phyloP scores from a whole-genome alignment of 495 filamentous ascomycete species.

The Neurospora sp. region DNA sequence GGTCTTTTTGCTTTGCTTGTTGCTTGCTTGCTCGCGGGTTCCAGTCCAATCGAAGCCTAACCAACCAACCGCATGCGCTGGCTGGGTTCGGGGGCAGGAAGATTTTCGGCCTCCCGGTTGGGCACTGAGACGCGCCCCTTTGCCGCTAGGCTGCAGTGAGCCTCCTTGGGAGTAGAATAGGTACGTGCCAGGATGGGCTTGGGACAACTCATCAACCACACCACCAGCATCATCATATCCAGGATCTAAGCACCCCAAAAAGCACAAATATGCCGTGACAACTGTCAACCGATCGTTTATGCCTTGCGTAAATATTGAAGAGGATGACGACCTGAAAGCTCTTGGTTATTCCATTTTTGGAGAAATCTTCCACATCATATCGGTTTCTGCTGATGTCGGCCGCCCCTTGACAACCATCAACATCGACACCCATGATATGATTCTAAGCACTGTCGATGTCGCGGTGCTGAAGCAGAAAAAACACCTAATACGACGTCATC shows the following conservation, averaged over 20 bases:
- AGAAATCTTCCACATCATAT: neutral
- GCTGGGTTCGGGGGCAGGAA: neutral
- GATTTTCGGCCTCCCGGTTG: conserved; percentile 25
- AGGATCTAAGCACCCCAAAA: neutral
- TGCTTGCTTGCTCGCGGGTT: conserved; percentile 6
- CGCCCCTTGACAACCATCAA: neutral
- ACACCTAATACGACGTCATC: neutral
- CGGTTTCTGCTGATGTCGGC: neutral
- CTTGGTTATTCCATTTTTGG: neutral
- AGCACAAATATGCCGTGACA: neutral
- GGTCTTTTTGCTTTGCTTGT: neutral
- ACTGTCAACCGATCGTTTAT: neutral
- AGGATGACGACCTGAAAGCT: neutral
- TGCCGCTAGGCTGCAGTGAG: conserved; percentile 32
- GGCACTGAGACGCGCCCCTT: conserved; percentile 33
- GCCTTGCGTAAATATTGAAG: neutral
- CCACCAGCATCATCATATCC: neutral
- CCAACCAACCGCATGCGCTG: conserved; percentile 4
- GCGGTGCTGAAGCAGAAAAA: neutral
- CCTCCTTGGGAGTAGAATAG: neutral
- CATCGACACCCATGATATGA: neutral
- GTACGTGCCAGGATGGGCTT: neutral
- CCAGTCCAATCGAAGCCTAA: conserved; percentile 31
- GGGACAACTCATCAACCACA: neutral
- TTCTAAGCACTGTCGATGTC: neutral